Conservation (phyloP, 768 basidiomycete genomes). For the Cystofilobasidium macerans region DNA sequence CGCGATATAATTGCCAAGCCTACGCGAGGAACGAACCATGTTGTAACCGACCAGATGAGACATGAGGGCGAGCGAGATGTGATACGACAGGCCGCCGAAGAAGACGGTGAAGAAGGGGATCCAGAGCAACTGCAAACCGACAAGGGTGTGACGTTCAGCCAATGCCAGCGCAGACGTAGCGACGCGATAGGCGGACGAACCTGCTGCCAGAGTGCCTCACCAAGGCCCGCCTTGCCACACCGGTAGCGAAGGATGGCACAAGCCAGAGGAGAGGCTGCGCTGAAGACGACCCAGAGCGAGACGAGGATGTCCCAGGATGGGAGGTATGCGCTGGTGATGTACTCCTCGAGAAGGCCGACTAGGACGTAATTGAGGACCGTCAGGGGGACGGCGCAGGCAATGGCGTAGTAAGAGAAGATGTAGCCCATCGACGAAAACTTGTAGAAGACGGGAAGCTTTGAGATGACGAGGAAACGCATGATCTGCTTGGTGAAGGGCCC, state of each 20-base stretch:
- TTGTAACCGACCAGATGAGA: slow-evolving; percentile 33
- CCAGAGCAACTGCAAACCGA: slow-evolving; percentile 36
- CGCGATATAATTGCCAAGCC: neutral
- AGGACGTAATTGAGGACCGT: slow-evolving; percentile 6
- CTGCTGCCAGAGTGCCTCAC: slow-evolving; percentile 31
- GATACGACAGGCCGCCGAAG: slow-evolving; percentile 8
- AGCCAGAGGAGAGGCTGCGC: neutral
- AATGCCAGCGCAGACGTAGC: too few relatives aligned
- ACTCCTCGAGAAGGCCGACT: slow-evolving; percentile 32
- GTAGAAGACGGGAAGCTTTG: slow-evolving; percentile 45
- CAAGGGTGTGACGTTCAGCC: too few relatives aligned
- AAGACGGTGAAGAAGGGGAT: slow-evolving; percentile 11
- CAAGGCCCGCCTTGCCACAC: slow-evolving; percentile 31
- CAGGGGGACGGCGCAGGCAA: slow-evolving; percentile 5
- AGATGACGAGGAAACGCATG: slow-evolving; percentile 34
- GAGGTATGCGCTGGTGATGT: slow-evolving; percentile 28
- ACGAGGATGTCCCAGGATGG: slow-evolving; percentile 1
- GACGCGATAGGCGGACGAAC: too few relatives aligned
- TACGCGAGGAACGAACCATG: neutral
- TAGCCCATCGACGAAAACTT: slow-evolving; percentile 50
- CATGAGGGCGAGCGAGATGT: slow-evolving; percentile 27
- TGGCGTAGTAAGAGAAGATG: slow-evolving; percentile 24
- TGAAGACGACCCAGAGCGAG: slow-evolving; percentile 12
- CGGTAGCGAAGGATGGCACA: slow-evolving; percentile 34
- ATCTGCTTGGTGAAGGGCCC: slow-evolving; percentile 60